Percentiles rank a stretch among this genome's conserved stretches.
Conservation (phyloP, 1,284 basidiomycete species). For the Austroboletus olivaceoglutinosus region DNA sequence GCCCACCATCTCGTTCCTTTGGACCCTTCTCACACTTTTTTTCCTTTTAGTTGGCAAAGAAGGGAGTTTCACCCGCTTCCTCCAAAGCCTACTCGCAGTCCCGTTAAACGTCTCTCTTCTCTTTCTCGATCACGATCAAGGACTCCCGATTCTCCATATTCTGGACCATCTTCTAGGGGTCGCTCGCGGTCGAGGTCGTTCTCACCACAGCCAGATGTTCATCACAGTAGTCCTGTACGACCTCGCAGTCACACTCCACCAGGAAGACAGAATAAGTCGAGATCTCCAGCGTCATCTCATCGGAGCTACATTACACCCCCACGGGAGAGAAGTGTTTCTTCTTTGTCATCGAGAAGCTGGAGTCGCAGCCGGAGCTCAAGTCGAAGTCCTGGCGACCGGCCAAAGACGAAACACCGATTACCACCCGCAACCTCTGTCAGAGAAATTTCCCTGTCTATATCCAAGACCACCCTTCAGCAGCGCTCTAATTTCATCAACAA, state of each 20-base stretch:
- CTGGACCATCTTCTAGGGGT: slow-evolving; percentile 61
- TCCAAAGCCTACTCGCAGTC: slow-evolving; percentile 33
- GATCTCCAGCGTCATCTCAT: slow-evolving; percentile 42
- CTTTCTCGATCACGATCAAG: slow-evolving; percentile 56
- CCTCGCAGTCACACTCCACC: slow-evolving; percentile 38
- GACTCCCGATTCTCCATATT: slow-evolving; percentile 63
- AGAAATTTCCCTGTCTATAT: slow-evolving; percentile 37
- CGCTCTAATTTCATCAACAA: slow-evolving; percentile 17
- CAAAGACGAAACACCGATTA: slow-evolving; percentile 60
- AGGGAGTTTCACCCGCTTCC: slow-evolving; percentile 42
- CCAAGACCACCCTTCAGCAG: slow-evolving; percentile 32
- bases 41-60: slow-evolving; percentile 47
- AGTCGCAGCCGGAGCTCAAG: slow-evolving; percentile 53
- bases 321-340: slow-evolving; percentile 48
- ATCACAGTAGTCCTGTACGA: slow-evolving; percentile 45
- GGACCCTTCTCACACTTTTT: neutral
- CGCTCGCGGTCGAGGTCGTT: slow-evolving; percentile 62
- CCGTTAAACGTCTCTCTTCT: slow-evolving; percentile 37
- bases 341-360: slow-evolving; percentile 46
- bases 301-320: slow-evolving; percentile 29
- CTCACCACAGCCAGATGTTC: slow-evolving; percentile 52
- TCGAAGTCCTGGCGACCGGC: slow-evolving; percentile 47
- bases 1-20: slow-evolving; percentile 20
- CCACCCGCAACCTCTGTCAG: slow-evolving; percentile 49
- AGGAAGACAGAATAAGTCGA: slow-evolving; percentile 19